Evolutionary conservation across 2,329 filamentous ascomycete species (phyloP).

Genomic region (Lachnellula arida): DNA sequence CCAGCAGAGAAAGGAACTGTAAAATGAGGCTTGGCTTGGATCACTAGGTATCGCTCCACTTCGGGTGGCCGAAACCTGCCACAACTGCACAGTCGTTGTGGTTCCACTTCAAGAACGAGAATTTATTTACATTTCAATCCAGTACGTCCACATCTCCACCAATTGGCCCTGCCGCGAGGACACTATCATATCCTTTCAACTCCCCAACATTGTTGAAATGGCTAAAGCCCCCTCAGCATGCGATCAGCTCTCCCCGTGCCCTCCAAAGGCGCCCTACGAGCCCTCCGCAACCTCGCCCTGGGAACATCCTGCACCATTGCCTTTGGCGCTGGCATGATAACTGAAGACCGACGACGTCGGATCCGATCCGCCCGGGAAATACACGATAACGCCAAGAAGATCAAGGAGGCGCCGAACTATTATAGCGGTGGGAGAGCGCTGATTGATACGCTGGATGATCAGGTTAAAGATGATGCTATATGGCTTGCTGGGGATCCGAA

Average conservation of each 20-base stretch:
- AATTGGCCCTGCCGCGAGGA: background rate
- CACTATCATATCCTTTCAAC: background rate
- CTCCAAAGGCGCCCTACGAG: slow-evolving; percentile 51
- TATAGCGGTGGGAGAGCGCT: slow-evolving; percentile 28
- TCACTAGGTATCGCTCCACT: too few species aligned
- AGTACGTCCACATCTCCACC: background rate
- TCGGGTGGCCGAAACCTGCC: too few species aligned
- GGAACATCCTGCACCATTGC: slow-evolving; percentile 54
- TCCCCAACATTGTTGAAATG: slow-evolving; percentile 17
- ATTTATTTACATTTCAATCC: background rate
- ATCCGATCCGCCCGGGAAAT: slow-evolving; percentile 47
- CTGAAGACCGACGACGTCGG: slow-evolving; percentile 53
- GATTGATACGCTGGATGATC: slow-evolving; percentile 23
- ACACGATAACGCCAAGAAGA: slow-evolving; percentile 48
- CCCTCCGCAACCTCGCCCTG: slow-evolving; percentile 50
- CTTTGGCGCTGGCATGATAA: slow-evolving; percentile 37
- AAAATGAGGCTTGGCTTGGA: too few species aligned
- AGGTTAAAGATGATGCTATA: slow-evolving; percentile 18
- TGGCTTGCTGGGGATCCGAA: slow-evolving; percentile 16
- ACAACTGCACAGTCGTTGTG: too few species aligned
- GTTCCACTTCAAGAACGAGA: background rate
- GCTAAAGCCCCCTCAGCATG: slow-evolving; percentile 22
- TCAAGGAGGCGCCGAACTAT: slow-evolving; percentile 42
- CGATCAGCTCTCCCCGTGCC: slow-evolving; percentile 43
- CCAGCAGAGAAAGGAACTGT: too few species aligned